These are phyloP conservation scores for Hordeum pubiflorum DNA, from an alignment of 202 grass and related monocot species.

Conservation along the genomic window DNA sequence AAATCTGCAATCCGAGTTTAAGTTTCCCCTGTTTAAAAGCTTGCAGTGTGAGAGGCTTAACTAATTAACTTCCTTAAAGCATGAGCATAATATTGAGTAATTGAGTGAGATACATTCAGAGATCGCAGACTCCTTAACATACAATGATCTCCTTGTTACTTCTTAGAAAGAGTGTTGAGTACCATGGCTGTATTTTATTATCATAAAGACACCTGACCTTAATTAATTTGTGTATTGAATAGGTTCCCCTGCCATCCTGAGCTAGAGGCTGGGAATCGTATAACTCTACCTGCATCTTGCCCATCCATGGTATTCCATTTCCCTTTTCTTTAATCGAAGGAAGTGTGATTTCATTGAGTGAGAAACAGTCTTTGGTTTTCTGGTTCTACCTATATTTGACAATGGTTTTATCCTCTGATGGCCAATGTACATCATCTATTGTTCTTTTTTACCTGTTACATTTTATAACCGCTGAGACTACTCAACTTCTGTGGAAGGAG, in stretches of 20 bases:
- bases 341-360: background rate
- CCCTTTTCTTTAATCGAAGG: background rate
- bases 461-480: slow-evolving; percentile 11
- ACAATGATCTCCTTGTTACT: background rate
- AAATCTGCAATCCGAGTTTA: background rate
- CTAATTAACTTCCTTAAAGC: background rate
- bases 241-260: slow-evolving; percentile 63
- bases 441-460: background rate
- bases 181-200: background rate
- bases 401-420: background rate
- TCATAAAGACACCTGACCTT: background rate
- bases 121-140: background rate
- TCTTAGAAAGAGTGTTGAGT: background rate
- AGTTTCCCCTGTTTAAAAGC: background rate
- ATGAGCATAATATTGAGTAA: background rate
- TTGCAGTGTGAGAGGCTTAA: background rate
- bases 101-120: background rate
- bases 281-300: slow-evolving; percentile 66
- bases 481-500: background rate
- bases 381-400: background rate
- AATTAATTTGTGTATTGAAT: slow-evolving; percentile 20
- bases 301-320: slow-evolving; percentile 54
- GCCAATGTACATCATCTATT: background rate
- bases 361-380: background rate
- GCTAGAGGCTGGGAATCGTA: slow-evolving; percentile 73